These are phyloP conservation scores for Stemphylium lycopersici DNA, from an alignment of 2,329 filamentous ascomycete genomes.

Conservation along the genomic window DNA sequence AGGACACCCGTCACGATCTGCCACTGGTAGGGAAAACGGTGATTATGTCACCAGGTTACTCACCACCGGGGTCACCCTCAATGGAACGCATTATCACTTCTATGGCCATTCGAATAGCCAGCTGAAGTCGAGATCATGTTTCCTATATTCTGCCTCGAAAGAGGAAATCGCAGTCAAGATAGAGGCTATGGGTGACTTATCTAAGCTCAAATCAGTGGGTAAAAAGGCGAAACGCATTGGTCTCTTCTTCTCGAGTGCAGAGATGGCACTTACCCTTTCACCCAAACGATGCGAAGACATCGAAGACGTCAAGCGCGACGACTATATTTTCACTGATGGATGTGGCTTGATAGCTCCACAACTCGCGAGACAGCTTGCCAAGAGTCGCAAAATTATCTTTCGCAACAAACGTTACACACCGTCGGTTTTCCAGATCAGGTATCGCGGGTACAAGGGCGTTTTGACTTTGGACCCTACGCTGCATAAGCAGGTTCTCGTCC, in stretches of 20 bases:
- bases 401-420: constrained; percentile 48
- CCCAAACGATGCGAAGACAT: constrained; percentile 50
- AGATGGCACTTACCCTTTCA: constrained; percentile 40
- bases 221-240: constrained; percentile 54
- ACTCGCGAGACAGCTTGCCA: constrained; percentile 44
- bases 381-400: constrained; percentile 43
- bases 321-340: constrained; percentile 53
- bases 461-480: constrained; percentile 49
- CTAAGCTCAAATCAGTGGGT: constrained; percentile 51
- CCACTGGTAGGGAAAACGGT: constrained; percentile 43
- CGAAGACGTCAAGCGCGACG: constrained; percentile 44
- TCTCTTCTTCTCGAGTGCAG: constrained; percentile 50
- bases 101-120: constrained; percentile 55
- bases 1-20: constrained; percentile 21
- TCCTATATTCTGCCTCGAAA: constrained; percentile 46
- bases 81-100: constrained; percentile 44
- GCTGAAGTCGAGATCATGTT: constrained; percentile 52
- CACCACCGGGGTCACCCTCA: constrained; percentile 38
- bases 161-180: constrained; percentile 44
- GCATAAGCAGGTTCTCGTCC: constrained; percentile 27
- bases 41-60: constrained; percentile 49
- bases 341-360: constrained; percentile 48
- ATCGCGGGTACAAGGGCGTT: constrained; percentile 54
- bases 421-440: constrained; percentile 52
- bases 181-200: constrained; percentile 50